A percentile compares a stretch with the other conserved stretches of the same genome.
These are phyloP conservation scores for Rhamnella rubrinervis DNA, from an alignment of 331 rosid species.

Conservation along the genomic window DNA sequence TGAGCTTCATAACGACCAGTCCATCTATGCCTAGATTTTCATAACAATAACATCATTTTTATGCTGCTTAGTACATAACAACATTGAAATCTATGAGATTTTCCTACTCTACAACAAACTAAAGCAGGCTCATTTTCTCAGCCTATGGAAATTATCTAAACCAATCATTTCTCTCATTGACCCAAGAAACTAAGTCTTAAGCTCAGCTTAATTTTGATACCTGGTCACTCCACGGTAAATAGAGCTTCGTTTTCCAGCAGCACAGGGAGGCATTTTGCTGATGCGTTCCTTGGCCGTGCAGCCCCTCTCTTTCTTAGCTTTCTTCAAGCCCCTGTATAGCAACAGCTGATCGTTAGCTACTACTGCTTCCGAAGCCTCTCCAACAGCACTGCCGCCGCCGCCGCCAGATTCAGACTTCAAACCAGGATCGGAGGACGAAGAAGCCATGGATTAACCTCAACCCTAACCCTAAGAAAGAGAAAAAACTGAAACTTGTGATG, in stretches of 20 bases:
- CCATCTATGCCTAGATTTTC: conserved; percentile 91
- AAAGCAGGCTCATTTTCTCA: not conserved
- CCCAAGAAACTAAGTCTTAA: conserved; percentile 4
- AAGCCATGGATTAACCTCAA: conserved; percentile 57
- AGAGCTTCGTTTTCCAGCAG: conserved; percentile 97
- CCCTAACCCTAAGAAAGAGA: conserved; percentile 32
- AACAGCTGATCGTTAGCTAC: conserved; percentile 59
- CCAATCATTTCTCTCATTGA: not conserved
- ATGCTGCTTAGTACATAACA: not conserved
- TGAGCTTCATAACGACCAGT: conserved; percentile 99
- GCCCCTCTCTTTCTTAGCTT: conserved; percentile 89
- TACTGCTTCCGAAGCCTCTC: conserved; percentile 49
- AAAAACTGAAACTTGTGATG: not conserved
- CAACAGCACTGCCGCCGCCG: conserved; percentile 26
- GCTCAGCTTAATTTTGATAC: conserved; percentile 27
- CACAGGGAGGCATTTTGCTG: conserved; percentile 99
- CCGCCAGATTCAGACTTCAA: conserved; percentile 51
- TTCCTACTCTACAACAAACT: not conserved
- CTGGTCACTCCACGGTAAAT: conserved; percentile 98
- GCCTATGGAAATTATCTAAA: not conserved
- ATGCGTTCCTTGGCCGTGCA: conserved; percentile 98
- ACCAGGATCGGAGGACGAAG: conserved; percentile 84
- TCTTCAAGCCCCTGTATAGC: conserved; percentile 84
- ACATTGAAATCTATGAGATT: not conserved
- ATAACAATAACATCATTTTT: not conserved